A percentile compares a stretch with the other conserved stretches of the same genome.
These are phyloP conservation scores for Paramecium octaurelia DNA, from an alignment of 73 alveolate genomes.

Conservation along the genomic window DNA sequence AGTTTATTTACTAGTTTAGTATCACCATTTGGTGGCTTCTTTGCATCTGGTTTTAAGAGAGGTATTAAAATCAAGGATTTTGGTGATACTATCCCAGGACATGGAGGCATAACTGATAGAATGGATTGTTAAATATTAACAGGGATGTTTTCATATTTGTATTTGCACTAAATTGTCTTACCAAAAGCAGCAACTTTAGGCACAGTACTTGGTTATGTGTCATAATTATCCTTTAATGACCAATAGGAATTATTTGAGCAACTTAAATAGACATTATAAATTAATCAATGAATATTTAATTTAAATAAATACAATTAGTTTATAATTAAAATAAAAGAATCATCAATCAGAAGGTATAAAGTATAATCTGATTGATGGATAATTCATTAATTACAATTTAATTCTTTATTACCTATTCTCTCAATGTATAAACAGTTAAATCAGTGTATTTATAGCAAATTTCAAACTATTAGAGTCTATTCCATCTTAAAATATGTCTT, in stretches of 20 bases:
- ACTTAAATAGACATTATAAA: not conserved
- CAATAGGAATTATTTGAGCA: not conserved
- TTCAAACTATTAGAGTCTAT: too few species aligned
- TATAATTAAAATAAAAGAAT: too few species aligned
- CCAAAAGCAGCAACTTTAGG: not conserved
- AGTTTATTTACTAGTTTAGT: conserved; percentile 88
- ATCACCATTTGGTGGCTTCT: conserved; percentile 99
- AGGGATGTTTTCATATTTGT: conserved; percentile 55
- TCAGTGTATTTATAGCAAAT: too few species aligned
- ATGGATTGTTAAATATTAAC: conserved; percentile 96
- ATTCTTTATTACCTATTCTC: too few species aligned
- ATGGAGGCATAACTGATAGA: conserved; percentile 99
- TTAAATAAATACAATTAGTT: not conserved
- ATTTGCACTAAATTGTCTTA: conserved; percentile 29
- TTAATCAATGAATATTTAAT: not conserved
- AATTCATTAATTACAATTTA: too few species aligned
- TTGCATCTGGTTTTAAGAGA: conserved; percentile 98
- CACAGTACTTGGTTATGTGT: not conserved
- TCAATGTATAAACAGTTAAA: too few species aligned
- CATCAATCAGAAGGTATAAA: too few species aligned
- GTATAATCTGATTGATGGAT: too few species aligned
- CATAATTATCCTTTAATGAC: not conserved
- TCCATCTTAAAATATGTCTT: too few species aligned
- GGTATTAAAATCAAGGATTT: conserved; percentile 96
- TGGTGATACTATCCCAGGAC: conserved; percentile 98